phyloP scores from a whole-genome alignment of 805 yeast species.

The Diddensiella caesifluorescens region DNA sequence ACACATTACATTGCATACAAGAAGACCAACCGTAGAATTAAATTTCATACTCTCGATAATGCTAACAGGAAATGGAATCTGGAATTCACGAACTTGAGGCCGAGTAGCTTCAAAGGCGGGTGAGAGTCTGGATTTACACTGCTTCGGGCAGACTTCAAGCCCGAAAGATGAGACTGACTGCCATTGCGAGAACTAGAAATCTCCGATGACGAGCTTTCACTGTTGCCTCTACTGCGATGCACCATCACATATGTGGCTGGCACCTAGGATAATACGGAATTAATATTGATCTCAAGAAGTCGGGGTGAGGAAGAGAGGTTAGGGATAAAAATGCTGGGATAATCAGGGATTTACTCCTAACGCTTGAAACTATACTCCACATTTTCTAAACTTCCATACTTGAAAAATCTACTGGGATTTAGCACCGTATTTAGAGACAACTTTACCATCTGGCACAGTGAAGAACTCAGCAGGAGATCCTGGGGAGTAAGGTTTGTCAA shows the following conservation, averaged over 20 bases:
- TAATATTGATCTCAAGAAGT: too few relatives aligned
- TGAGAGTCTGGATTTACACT: conserved; percentile 6
- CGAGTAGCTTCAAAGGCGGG: conserved; percentile 48
- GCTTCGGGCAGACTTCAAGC: conserved; percentile 4
- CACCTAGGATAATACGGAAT: too few relatives aligned
- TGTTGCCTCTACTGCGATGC: conserved; percentile 3
- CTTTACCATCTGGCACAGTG: conserved; percentile 94
- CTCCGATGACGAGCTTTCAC: not conserved
- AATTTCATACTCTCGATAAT: conserved; percentile 44
- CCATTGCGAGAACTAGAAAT: conserved; percentile 14
- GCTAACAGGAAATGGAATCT: conserved; percentile 72
- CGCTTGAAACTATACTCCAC: too few relatives aligned
- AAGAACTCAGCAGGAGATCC: conserved; percentile 72
- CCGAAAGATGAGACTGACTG: conserved; percentile 12
- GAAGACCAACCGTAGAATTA: not conserved
- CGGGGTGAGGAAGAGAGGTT: too few relatives aligned
- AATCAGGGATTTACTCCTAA: too few relatives aligned
- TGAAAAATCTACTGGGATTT: conserved; percentile 39
- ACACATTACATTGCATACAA: not conserved
- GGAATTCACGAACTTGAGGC: conserved; percentile 66
- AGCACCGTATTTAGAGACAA: conserved; percentile 69
- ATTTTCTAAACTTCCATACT: too few relatives aligned
- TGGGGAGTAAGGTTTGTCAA: conserved; percentile 52
- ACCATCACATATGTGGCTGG: conserved; percentile 4
- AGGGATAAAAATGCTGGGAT: too few relatives aligned